Base-by-base conservation (phyloP, 495 filamentous ascomycete genomes). In the Podospora sp. region DNA sequence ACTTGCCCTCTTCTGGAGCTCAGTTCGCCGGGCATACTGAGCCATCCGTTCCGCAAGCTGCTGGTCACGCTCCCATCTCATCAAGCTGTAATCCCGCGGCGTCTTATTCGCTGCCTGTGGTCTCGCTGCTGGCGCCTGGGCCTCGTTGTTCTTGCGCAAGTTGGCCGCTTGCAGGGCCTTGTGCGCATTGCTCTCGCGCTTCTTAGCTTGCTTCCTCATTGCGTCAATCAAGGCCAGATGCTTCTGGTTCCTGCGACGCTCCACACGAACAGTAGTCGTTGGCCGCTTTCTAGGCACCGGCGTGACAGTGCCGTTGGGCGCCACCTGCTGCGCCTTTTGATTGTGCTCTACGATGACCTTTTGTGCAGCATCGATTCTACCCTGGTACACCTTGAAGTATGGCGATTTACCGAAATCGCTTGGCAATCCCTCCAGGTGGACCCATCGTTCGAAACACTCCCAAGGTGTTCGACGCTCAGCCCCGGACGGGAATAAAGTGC, bases 401-500 rank as follows among this genome's bases (percentile, higher is more conserved):
- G 90, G 90, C 4, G 91, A 96, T 78, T 97, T 96, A 25, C 87
- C 87, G 91, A 97, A 95, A 63, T 99, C 95, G 49, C 87, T 86
- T 20, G 93, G 93, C 40, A 97, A 78, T 6, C 92, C 92, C 79
- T 97, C 95, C 11, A 98, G 80, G 63, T 89, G 87, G 18, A 97
- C 88, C 93, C 94, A 98, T 46, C 96, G 88, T 75, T 99, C 95
- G 72, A 98, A 99, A 73, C 95, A 99, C 79, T 99, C 95, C 95
- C 95, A 99, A 6, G 95, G 94, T 3, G 96, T 98, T 59, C 95
- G 86, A 63, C 95, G 87, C 73, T 97, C 96, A 12, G 92, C 87
- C 16, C 91, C 90, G 57, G 94, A 93, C 24, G 89, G 87, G 73
- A 90, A 96, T 33, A 85, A 69, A 4, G 92, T 95, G 56, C 87